Percentiles rank a stretch among this genome's conserved stretches.
phyloP scores from a whole-genome alignment of 495 filamentous ascomycete genomes.

The Cladorrhinum samala region DNA sequence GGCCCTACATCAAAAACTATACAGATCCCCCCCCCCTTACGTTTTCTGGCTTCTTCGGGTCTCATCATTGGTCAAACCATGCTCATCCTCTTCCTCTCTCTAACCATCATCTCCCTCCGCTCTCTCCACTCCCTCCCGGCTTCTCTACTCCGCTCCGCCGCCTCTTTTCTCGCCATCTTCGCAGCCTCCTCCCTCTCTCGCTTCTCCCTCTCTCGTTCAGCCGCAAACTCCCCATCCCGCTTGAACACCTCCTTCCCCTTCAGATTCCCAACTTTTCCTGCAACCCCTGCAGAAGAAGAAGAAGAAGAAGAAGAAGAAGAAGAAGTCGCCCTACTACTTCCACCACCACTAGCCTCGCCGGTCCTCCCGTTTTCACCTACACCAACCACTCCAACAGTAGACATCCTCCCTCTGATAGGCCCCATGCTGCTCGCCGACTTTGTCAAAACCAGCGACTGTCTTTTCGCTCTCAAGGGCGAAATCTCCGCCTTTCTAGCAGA shows the following conservation, averaged over 20 bases:
- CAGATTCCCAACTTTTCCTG: slow-evolving; percentile 37
- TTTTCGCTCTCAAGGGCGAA: slow-evolving; percentile 15
- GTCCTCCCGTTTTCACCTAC: neutral
- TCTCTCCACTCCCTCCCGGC: slow-evolving; percentile 65
- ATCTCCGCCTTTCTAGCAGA: slow-evolving; percentile 35
- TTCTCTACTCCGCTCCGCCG: slow-evolving; percentile 58
- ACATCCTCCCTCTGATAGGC: too few relatives aligned
- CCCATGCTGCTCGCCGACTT: too few relatives aligned
- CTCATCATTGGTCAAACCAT: too few relatives aligned
- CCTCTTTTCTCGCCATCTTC: slow-evolving; percentile 53
- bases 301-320: slow-evolving; percentile 14
- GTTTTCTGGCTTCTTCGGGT: too few relatives aligned
- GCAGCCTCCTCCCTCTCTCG: slow-evolving; percentile 52
- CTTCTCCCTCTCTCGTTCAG: slow-evolving; percentile 46
- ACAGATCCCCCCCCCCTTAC: too few relatives aligned
- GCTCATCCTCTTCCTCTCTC: slow-evolving; percentile 18
- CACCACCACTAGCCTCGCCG: neutral
- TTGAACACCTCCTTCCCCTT: slow-evolving; percentile 59
- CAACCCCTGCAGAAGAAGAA: too few relatives aligned
- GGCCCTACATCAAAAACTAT: too few relatives aligned
- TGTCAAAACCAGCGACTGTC: neutral
- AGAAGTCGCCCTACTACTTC: slow-evolving; percentile 1
- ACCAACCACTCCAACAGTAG: neutral
- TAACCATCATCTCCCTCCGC: slow-evolving; percentile 50
- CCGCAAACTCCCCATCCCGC: slow-evolving; percentile 44